Evolutionary conservation across 2,329 filamentous ascomycete species (phyloP).

Genomic region (Xylaria sp.): DNA sequence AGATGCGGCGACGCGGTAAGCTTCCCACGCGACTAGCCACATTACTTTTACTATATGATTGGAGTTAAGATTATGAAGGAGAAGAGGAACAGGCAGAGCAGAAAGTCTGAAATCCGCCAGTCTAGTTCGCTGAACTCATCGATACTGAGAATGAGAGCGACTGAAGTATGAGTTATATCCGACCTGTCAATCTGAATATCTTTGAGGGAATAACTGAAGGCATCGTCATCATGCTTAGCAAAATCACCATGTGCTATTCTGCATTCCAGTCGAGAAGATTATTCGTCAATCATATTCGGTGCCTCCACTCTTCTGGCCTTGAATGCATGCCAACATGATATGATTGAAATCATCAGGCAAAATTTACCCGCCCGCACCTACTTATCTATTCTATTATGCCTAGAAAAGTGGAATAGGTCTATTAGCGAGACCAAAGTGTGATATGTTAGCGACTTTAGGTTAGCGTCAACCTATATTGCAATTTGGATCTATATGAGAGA

Average conservation of each 20-base stretch:
- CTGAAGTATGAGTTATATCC: background rate
- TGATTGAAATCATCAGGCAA: background rate
- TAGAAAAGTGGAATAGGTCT: background rate
- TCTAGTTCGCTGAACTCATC: background rate
- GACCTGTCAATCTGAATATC: background rate
- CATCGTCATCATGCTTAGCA: background rate
- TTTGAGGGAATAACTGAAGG: background rate
- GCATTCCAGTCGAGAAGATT: no score
- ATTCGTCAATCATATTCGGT: background rate
- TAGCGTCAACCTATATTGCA: no score
- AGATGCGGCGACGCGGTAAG: no score
- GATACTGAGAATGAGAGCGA: background rate
- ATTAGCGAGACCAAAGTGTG: no score
- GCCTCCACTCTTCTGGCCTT: background rate
- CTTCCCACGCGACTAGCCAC: background rate
- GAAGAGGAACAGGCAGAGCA: background rate
- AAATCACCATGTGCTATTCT: background rate
- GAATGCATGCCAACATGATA: background rate
- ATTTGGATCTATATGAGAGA: background rate
- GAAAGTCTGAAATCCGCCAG: background rate
- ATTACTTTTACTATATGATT: background rate
- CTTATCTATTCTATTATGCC: background rate
- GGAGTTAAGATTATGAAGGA: background rate
- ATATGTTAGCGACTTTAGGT: no score
- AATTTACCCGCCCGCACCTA: background rate